These are phyloP conservation scores for Pestalotiopsis sp. DNA, from an alignment of 2,329 filamentous ascomycete genomes.

Conservation along the genomic window DNA sequence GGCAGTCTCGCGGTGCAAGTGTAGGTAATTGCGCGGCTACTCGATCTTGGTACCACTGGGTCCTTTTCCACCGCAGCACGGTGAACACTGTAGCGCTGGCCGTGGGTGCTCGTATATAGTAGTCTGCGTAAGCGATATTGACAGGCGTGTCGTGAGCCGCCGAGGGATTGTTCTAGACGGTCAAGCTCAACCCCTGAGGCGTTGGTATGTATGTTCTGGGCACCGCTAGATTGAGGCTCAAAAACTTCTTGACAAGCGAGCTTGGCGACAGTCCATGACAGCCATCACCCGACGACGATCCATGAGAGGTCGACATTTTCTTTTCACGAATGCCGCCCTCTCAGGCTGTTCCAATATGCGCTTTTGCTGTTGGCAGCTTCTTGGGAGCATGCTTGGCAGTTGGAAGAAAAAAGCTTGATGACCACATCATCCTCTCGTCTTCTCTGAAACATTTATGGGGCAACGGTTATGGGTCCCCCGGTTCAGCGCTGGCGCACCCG, in stretches of 20 bases:
- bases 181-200: background rate
- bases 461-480: conserved; percentile 4
- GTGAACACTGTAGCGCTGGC: background rate
- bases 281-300: background rate
- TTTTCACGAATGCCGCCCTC: too few relatives aligned
- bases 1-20: background rate
- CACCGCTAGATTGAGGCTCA: conserved; percentile 2
- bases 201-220: background rate
- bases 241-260: conserved; percentile 4
- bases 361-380: too few relatives aligned
- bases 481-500: background rate
- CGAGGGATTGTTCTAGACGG: background rate
- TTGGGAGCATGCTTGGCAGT: background rate
- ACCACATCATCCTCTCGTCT: conserved; percentile 8
- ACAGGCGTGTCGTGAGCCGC: conserved; percentile 1
- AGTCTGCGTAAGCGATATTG: conserved; percentile 1
- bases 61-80: background rate
- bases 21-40: background rate
- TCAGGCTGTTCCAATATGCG: background rate
- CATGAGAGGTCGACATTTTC: background rate
- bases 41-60: background rate
- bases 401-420: background rate
- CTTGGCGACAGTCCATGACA: background rate
- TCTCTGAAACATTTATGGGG: conserved; percentile 7
- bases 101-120: background rate